Base-by-base conservation (phyloP, 2,329 filamentous ascomycete genomes). In the Ceratocystis smalleyi region DNA sequence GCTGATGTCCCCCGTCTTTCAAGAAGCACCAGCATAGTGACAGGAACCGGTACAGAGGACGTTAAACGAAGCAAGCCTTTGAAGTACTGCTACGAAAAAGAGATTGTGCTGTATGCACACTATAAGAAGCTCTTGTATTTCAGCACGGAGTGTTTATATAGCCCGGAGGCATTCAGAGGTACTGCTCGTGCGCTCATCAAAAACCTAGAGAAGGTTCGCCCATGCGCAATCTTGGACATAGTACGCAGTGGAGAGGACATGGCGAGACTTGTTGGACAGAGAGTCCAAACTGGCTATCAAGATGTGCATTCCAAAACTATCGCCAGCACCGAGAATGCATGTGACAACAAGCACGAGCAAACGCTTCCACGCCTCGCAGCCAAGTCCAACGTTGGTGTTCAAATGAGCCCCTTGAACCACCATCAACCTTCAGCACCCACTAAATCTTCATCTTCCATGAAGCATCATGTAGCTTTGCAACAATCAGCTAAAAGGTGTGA, bases 21-120 rank as follows among this genome's bases (percentile, higher is more conserved):
- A 15, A 80, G 94, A 67, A 91, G 90, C 63, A 97, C 94, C 1
- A 94, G 84, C 69, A 97, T 99, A 69, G 80, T 97, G 15, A 99
- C 85, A 1, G 87, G 82, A 49, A 86, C 84, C 70, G 78, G 84
- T 40, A 82, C 81, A n/a, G 91, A 88, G 66, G 90, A 95, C 67
- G 92, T 96, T 69, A 95, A 95, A 77, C 83, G 94, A 68, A 95
- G 89, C 75, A 99, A 99, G 75, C 94, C 94, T 15, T 80, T 99
- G 57, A 97, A 99, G 74, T 99, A 97, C 73, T 91, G 92, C 1
- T 99, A 97, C 72, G 94, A 99, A 73, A 99, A 99, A 76, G 94
- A 99, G 73, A 99, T 99, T 69, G 94, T 99, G 19, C 80, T 99
- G 5, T 99, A 99, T 72, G 94, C 94, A 4, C 89, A 97, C 72